phyloP scores from a whole-genome alignment of 1,284 basidiomycete genomes.

The Leccinum subspadiceum region DNA sequence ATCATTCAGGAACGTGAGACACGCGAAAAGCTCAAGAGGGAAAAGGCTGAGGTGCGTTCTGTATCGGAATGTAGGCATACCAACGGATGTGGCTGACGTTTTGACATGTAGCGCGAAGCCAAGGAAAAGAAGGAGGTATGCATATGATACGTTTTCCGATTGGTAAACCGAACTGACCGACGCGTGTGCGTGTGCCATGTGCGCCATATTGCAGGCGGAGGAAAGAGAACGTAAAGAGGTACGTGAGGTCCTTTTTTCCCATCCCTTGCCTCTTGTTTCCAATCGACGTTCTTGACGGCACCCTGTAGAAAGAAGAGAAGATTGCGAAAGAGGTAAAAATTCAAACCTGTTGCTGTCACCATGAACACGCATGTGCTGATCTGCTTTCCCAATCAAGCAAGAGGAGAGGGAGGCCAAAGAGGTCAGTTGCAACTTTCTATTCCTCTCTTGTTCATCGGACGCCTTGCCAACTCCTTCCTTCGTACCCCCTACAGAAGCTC shows the following conservation, averaged over 20 bases:
- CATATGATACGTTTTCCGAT: background rate
- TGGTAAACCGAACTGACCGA: conserved; percentile 1
- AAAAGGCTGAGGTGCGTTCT: conserved; percentile 70
- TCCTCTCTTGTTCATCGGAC: background rate
- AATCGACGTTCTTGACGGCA: conserved; percentile 15
- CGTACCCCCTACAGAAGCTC: conserved; percentile 38
- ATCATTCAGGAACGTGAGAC: conserved; percentile 75
- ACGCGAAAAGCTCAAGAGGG: conserved; percentile 77
- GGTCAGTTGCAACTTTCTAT: conserved; percentile 33
- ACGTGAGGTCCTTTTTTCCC: conserved; percentile 5
- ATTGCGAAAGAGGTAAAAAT: conserved; percentile 35
- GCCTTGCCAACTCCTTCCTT: conserved; percentile 2
- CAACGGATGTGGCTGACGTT: conserved; percentile 15
- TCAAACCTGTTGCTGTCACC: background rate
- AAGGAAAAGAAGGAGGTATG: conserved; percentile 69
- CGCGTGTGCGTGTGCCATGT: background rate
- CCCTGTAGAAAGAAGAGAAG: conserved; percentile 52
- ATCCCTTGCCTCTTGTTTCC: background rate
- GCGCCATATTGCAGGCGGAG: conserved; percentile 36
- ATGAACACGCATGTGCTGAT: conserved; percentile 16
- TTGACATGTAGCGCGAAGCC: conserved; percentile 56
- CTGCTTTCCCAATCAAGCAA: conserved; percentile 35
- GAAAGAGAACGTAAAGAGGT: conserved; percentile 60
- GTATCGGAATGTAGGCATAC: background rate
- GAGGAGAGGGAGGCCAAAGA: conserved; percentile 53